These are phyloP conservation scores for Calvatia gigantea DNA, from an alignment of 768 basidiomycete genomes.

Conservation along the genomic window DNA sequence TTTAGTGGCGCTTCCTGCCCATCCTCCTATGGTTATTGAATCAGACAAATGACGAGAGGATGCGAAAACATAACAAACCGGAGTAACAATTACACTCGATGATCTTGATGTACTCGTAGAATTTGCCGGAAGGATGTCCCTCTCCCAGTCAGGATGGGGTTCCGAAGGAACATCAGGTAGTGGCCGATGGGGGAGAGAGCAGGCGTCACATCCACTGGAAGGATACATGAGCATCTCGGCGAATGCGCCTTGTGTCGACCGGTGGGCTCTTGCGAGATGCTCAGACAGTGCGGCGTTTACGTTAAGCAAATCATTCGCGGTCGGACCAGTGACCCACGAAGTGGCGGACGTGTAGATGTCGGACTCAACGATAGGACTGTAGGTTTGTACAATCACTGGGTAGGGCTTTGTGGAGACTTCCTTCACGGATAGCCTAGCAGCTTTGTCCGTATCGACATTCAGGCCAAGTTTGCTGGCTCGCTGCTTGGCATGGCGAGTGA, in stretches of 20 bases:
- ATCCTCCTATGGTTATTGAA: conserved; percentile 5
- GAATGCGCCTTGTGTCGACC: background rate
- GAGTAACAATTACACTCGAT: background rate
- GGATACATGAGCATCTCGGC: background rate
- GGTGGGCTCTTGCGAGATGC: background rate
- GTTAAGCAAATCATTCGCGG: background rate
- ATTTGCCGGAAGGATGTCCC: background rate
- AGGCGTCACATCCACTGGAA: background rate
- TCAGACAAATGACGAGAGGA: background rate
- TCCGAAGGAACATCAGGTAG: conserved; percentile 2
- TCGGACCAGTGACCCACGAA: background rate
- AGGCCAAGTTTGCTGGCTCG: conserved; percentile 44
- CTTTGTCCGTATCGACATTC: conserved; percentile 37
- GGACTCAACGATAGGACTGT: background rate
- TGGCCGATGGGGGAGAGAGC: background rate
- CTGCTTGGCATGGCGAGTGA: conserved; percentile 45
- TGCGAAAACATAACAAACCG: conserved; percentile 12
- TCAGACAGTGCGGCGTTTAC: background rate
- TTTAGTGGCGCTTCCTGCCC: conserved; percentile 18
- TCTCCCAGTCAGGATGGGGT: background rate
- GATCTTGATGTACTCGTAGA: background rate
- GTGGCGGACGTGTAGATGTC: background rate
- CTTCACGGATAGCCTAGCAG: conserved; percentile 32
- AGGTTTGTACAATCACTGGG: background rate
- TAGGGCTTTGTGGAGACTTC: conserved; percentile 18